Percentiles rank a stretch among this genome's conserved stretches.
phyloP scores from a whole-genome alignment of 805 yeast species.

The Hanseniaspora hatyaiensis region DNA sequence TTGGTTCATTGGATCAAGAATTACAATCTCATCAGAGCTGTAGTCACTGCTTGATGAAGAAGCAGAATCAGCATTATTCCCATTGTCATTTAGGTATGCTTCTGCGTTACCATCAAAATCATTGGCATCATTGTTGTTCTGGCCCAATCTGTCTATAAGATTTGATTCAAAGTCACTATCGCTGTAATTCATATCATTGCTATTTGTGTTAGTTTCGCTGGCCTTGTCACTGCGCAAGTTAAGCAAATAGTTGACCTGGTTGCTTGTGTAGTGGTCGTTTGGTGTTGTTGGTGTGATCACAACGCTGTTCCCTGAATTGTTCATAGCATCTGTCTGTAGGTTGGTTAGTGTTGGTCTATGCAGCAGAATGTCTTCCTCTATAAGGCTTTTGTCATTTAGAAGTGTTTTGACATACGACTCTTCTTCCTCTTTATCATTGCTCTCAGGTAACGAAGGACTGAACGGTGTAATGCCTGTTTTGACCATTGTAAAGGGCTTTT shows the following conservation, averaged over 20 bases:
- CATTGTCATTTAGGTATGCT: too few relatives aligned
- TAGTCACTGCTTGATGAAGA: conserved; percentile 4
- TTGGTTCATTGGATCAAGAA: neutral
- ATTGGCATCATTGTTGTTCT: neutral
- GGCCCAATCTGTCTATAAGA: conserved; percentile 9
- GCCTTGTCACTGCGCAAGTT: neutral
- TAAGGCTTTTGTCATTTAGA: conserved; percentile 4
- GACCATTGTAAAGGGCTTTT: conserved; percentile 14
- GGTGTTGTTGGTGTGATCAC: conserved; percentile 13
- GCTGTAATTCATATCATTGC: conserved; percentile 14
- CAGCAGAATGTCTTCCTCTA: conserved; percentile 5
- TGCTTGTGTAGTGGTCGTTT: neutral
- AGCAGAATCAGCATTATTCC: neutral
- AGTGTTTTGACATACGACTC: conserved; percentile 10
- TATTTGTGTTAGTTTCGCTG: neutral
- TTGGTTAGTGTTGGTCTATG: conserved; percentile 2
- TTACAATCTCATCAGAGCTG: conserved; percentile 2
- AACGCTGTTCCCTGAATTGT: conserved; percentile 10
- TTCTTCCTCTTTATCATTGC: neutral
- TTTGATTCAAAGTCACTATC: conserved; percentile 15
- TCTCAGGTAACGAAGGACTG: neutral
- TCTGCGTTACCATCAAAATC: neutral
- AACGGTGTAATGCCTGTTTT: conserved; percentile 5
- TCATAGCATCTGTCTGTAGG: conserved; percentile 4
- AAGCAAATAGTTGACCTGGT: neutral